phyloP scores from a whole-genome alignment of 352 stramenopile species.

The Pythium apleroticum region DNA sequence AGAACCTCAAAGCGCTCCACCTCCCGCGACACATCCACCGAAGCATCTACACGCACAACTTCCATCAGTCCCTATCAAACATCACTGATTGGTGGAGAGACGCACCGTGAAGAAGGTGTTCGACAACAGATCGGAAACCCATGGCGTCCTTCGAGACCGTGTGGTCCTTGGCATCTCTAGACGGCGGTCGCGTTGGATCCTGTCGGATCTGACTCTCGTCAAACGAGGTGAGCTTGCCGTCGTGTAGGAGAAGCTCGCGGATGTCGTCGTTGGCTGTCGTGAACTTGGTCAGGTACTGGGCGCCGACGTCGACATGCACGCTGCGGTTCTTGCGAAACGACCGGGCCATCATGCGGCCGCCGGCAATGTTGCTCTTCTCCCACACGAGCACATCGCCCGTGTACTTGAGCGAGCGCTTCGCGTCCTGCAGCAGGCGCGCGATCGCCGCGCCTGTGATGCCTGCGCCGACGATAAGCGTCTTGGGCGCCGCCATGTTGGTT shows the following conservation, averaged over 20 bases:
- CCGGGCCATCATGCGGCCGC: conserved; percentile 66
- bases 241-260: conserved; percentile 35
- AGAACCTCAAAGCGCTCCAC: conserved; percentile 60
- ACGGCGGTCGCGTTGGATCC: conserved; percentile 38
- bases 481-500: conserved; percentile 24
- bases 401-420: conserved; percentile 19
- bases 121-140: conserved; percentile 57
- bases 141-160: conserved; percentile 38
- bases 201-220: conserved; percentile 49
- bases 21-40: conserved; percentile 38
- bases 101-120: conserved; percentile 48
- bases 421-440: conserved; percentile 50
- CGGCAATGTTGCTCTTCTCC: conserved; percentile 72
- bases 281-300: conserved; percentile 66
- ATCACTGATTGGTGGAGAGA: conserved; percentile 4
- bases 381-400: conserved; percentile 48
- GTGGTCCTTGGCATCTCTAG: conserved; percentile 33
- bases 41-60: conserved; percentile 30
- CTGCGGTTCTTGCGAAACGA: conserved; percentile 56
- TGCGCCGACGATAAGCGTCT: conserved; percentile 61
- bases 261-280: conserved; percentile 52
- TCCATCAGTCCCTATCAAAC: not conserved
- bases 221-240: conserved; percentile 41
- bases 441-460: conserved; percentile 60
- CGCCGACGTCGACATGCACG: conserved; percentile 65